phyloP scores from a whole-genome alignment of 306 rosid species.

The Corylus americana region DNA sequence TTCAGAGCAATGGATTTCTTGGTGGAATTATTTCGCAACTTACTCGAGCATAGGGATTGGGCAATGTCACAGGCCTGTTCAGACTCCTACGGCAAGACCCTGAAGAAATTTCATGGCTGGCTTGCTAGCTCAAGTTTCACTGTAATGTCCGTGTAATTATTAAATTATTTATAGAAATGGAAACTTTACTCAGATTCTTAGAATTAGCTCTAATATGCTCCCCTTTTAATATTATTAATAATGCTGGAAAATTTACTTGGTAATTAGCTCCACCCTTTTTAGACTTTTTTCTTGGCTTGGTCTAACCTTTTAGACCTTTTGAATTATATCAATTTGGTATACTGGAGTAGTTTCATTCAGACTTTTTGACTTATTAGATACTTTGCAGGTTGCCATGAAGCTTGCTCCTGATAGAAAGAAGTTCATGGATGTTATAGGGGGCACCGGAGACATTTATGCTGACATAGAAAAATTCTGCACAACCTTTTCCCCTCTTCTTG shows the following conservation, averaged over 20 bases:
- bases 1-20: constrained; percentile 98
- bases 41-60: constrained; percentile 83
- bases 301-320: neutral
- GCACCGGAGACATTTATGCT: constrained; percentile 60
- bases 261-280: neutral
- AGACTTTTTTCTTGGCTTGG: neutral
- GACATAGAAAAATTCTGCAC: constrained; percentile 79
- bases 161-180: constrained; percentile 20
- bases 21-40: constrained; percentile 81
- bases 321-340: neutral
- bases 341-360: neutral
- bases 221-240: constrained; percentile 22
- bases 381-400: constrained; percentile 86
- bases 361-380: constrained; percentile 14
- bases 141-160: constrained; percentile 53
- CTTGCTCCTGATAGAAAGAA: constrained; percentile 97
- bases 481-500: constrained; percentile 65
- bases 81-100: constrained; percentile 84
- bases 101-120: constrained; percentile 98
- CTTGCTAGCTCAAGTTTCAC: constrained; percentile 92
- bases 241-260: neutral
- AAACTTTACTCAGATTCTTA: neutral
- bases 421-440: constrained; percentile 88
- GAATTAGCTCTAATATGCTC: neutral
- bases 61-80: constrained; percentile 90